Evolutionary conservation across 768 basidiomycete genomes (phyloP).

Genomic region (Agaricus subrufescens): DNA sequence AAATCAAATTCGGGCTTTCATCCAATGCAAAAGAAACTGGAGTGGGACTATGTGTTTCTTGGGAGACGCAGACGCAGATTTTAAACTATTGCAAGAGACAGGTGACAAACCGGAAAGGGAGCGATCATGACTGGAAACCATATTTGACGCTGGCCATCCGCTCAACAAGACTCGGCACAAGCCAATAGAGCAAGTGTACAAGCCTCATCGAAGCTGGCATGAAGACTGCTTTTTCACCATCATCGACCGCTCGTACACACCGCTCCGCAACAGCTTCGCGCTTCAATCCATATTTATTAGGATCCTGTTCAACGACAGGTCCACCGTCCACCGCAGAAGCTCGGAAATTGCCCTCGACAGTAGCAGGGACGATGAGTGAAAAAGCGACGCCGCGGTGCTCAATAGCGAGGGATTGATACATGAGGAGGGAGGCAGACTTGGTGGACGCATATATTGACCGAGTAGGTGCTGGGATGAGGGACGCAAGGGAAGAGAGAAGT

Average conservation of each 20-base stretch:
- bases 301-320: conserved; percentile 42
- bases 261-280: conserved; percentile 53
- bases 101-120: background rate
- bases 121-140: conserved; percentile 31
- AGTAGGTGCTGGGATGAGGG: conserved; percentile 81
- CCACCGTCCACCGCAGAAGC: conserved; percentile 67
- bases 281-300: conserved; percentile 55
- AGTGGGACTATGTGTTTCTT: no score
- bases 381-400: conserved; percentile 72
- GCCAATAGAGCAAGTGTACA: conserved; percentile 61
- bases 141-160: conserved; percentile 60
- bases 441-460: conserved; percentile 81
- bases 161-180: conserved; percentile 56
- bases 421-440: conserved; percentile 72
- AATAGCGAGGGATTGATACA: conserved; percentile 76
- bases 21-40: background rate
- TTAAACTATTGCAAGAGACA: no score
- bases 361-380: conserved; percentile 58
- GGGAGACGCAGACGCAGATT: no score
- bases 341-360: conserved; percentile 77
- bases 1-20: no score
- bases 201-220: conserved; percentile 44
- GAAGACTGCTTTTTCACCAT: conserved; percentile 50
- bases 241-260: conserved; percentile 59
- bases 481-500: conserved; percentile 74